Evolutionary conservation across 2,329 filamentous ascomycete species (phyloP).

Genomic region (Ophiostoma angusticollis): DNA sequence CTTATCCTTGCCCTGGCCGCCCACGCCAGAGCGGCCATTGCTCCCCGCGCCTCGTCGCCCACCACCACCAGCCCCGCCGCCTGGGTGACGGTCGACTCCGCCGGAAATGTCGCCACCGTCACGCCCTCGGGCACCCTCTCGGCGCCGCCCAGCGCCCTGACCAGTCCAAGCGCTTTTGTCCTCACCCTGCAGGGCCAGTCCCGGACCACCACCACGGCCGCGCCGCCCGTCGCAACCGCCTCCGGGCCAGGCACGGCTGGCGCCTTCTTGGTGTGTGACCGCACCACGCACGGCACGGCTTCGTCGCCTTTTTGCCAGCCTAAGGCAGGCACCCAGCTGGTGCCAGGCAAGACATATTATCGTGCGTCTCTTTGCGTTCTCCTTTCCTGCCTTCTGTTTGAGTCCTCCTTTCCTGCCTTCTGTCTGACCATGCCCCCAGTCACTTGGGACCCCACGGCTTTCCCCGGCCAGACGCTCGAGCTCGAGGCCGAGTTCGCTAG

Average conservation of each 20-base stretch:
- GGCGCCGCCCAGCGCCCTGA: constrained; percentile 19
- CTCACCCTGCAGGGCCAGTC: constrained; percentile 16
- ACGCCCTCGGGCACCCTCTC: constrained; percentile 19
- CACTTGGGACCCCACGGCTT: constrained; percentile 22
- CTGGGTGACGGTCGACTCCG: constrained; percentile 23
- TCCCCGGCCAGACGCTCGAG: constrained; percentile 12
- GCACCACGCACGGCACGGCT: constrained; percentile 15
- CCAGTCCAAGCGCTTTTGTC: constrained; percentile 19
- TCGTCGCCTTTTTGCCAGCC: constrained; percentile 23
- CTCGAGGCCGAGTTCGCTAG: constrained; percentile 14
- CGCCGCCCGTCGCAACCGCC: constrained; percentile 21
- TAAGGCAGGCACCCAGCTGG: constrained; percentile 17
- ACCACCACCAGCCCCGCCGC: constrained; percentile 12
- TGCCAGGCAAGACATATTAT: constrained; percentile 22
- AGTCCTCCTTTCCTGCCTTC: no score
- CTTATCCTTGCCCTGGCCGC: no score
- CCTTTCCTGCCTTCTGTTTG: not conserved
- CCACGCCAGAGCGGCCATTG: no score
- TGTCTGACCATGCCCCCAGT: constrained; percentile 15
- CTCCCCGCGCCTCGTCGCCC: no score
- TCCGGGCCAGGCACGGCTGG: constrained; percentile 16
- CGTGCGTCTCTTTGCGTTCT: constrained; percentile 13
- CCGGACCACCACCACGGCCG: constrained; percentile 21
- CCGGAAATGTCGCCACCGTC: constrained; percentile 19
- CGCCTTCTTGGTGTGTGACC: constrained; percentile 20